These are phyloP conservation scores for Fusarium ambrosium DNA, from an alignment of 2,329 filamentous ascomycete species.

Conservation along the genomic window DNA sequence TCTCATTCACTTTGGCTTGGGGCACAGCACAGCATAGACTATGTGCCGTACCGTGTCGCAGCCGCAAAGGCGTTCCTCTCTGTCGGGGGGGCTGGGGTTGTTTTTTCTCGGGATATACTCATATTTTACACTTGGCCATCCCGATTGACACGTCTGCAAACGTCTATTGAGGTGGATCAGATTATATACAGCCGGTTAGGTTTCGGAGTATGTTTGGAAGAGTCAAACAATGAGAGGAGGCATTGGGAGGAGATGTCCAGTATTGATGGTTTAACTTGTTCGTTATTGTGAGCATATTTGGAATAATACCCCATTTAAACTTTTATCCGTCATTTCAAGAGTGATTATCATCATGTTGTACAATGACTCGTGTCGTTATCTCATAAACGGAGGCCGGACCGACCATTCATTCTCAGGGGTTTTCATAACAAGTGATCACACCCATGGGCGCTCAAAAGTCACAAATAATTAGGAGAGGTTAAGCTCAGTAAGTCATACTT, in stretches of 20 bases:
- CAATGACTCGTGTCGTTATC: background rate
- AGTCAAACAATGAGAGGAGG: slow-evolving; percentile 20
- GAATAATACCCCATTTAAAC: slow-evolving; percentile 48
- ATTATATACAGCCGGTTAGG: slow-evolving; percentile 33
- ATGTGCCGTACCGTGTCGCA: slow-evolving; percentile 11
- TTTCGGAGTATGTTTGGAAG: slow-evolving; percentile 22
- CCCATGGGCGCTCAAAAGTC: too few species aligned
- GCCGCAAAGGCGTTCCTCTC: slow-evolving; percentile 32
- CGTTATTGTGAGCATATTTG: slow-evolving; percentile 46
- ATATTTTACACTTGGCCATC: slow-evolving; percentile 33
- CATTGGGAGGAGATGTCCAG: slow-evolving; percentile 26
- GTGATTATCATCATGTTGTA: background rate
- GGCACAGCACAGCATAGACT: slow-evolving; percentile 16
- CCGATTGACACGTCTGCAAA: slow-evolving; percentile 23
- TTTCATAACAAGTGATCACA: background rate
- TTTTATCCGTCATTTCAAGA: background rate
- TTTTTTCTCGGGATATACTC: slow-evolving; percentile 28
- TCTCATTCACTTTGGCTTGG: slow-evolving; percentile 33
- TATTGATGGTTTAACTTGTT: slow-evolving; percentile 42
- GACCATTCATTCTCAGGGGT: background rate
- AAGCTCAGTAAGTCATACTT: too few species aligned
- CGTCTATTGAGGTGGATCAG: slow-evolving; percentile 26
- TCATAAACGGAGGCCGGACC: background rate
- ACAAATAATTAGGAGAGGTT: too few species aligned
- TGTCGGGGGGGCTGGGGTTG: slow-evolving; percentile 13